Conservation (phyloP, 352 stramenopile genomes). For the Nannochloropsis limnetica region DNA sequence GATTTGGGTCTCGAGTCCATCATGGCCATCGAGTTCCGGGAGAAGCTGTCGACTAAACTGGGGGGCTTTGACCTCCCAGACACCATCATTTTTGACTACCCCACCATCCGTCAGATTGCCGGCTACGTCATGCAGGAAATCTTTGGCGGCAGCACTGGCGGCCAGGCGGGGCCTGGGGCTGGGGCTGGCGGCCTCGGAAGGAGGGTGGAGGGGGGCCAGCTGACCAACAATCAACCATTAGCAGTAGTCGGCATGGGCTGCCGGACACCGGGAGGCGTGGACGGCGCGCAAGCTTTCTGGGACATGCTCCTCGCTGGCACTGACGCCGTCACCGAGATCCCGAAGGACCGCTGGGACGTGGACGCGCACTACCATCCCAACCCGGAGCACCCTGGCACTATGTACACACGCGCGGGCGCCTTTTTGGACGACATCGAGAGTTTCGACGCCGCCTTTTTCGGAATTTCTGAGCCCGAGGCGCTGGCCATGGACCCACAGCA, state of each 20-base stretch:
- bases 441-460: constrained; percentile 52
- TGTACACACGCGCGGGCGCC: constrained; percentile 36
- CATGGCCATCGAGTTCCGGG: constrained; percentile 45
- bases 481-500: constrained; percentile 55
- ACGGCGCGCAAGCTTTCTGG: constrained; percentile 53
- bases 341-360: constrained; percentile 41
- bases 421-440: constrained; percentile 46
- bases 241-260: constrained; percentile 53
- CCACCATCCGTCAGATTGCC: constrained; percentile 46
- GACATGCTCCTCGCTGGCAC: constrained; percentile 46
- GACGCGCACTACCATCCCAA: constrained; percentile 30
- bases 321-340: constrained; percentile 47
- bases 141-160: not conserved
- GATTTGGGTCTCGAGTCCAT: constrained; percentile 52
- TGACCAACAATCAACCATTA: not conserved
- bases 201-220: not conserved
- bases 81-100: constrained; percentile 57
- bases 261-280: constrained; percentile 49
- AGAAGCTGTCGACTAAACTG: constrained; percentile 38
- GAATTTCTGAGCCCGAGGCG: constrained; percentile 43
- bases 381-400: not conserved
- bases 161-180: not conserved
- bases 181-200: not conserved
- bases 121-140: constrained; percentile 37
- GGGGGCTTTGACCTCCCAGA: constrained; percentile 36